Evolutionary conservation across 352 stramenopile species (phyloP), one percentile per base, ranked within the genome.

Genomic region (Phytophthora pseudosyringae): DNA sequence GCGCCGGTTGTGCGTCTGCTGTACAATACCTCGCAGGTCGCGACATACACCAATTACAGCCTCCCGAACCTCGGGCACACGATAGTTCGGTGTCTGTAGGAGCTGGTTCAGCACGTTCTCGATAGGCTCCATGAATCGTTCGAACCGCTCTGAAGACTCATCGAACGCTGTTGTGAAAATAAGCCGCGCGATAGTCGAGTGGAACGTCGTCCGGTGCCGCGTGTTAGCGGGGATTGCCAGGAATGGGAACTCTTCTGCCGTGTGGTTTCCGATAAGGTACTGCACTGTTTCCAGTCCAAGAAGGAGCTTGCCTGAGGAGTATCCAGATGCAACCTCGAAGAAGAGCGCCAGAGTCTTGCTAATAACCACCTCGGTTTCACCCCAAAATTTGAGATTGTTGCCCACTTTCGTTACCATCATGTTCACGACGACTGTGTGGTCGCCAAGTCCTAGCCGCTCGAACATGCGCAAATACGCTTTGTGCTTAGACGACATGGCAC

Each of bases 331-430:
- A 73, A 99, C 98, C 72, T 99, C 97, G 43, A 98, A 96, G 52
- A 99, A 97, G 1, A 99, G 83, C 54, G 96, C 87, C 28, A 99
- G 79, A 12, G 97, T 99, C 65, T 98, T 97, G 67, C 80, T 90
- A 67, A 99, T 93, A 60, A 99, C 91, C 48, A 99, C 91, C 66
- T 99, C 82, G 21, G 98, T 88, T 53, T 98, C 90, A 18, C 94
- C 94, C 97, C 97, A 99, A 67, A 98, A 99, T 81, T 99, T 99
- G 25, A 99, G 85, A 76, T 99, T 99, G 73, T 99, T 99, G 66
- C 96, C 96, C 55, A 99, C 91, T 81, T 99, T 99, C 32, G 95
- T 99, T 26, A 99, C 93, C 66, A 99, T 98, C 67, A 99, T 97
- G 78, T 99, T 99, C 54, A 98, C 96, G 16, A 99, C 96, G 41